Evolutionary conservation across 306 rosid genomes (phyloP), one percentile per base, ranked within the genome.

Genomic region (Trifolium subterraneum): DNA sequence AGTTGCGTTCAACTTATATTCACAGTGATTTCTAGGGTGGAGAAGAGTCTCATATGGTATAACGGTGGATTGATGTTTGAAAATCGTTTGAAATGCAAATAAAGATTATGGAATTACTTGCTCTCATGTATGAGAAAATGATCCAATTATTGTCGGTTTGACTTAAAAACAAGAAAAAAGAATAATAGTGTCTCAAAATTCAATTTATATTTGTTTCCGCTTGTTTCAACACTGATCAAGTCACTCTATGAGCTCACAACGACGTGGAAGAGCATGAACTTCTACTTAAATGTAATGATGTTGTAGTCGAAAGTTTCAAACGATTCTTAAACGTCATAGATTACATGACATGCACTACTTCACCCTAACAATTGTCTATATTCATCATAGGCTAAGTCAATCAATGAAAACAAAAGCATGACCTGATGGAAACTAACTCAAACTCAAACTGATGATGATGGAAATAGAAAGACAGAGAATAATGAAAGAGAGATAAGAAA

Each of bases 401-500:
- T 45, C 19, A 55, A 62, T 68, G 59, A 71, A 63, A 61, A 50
- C 45, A 71, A 64, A 56, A 77, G 41, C 72, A 54, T 14, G 18
- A 58, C 23, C 52, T 36, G 48, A 38, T 64, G 50, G 7, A 44
- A 44, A 44, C 50, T 13, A 44, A 44, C 5, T 44, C 50, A 44
- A 44, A 44, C 7, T 44, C 50, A 11, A 41, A 10, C 15, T 10
- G 11, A 44, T n/a, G 47, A 63, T 60, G 42, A 42, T 33, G 54
- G 70, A 72, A 62, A 62, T 61, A 64, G 38, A 68, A 73, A 52
- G 8, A 14, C 10, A 71, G 9, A 64, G 13, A 52, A 69, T 8
- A 72, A 13, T 33, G 23, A 38, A 60, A 73, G 60, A 75, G 42
- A 60, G 25, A 68, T 73, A 72, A 36, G 48, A 81, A 74, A 38